Percentiles rank a stretch among this genome's conserved stretches.
Conservation (phyloP, 306 rosid genomes). For the Lithocarpus polystachyus region DNA sequence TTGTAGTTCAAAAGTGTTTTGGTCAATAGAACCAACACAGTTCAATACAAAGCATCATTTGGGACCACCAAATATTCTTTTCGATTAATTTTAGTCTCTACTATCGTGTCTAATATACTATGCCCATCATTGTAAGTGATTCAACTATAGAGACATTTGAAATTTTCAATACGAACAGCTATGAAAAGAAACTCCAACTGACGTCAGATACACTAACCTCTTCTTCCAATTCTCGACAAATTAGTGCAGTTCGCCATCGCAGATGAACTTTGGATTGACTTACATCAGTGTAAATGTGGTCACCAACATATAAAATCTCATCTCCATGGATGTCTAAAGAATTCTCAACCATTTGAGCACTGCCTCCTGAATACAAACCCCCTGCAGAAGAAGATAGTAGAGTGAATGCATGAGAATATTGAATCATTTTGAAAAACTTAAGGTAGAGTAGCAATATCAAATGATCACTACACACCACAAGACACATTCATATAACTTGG, state of each 20-base stretch:
- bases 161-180: constrained; percentile 7
- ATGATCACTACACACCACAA: background rate
- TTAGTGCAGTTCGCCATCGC: constrained; percentile 95
- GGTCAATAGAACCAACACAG: background rate
- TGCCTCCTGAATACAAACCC: constrained; percentile 94
- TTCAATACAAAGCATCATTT: constrained; percentile 13
- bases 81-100: background rate
- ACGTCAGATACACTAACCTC: constrained; percentile 55
- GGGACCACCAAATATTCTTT: constrained; percentile 1
- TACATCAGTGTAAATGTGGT: constrained; percentile 96
- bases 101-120: background rate
- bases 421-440: constrained; percentile 1
- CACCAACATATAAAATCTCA: constrained; percentile 95
- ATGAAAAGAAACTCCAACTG: background rate
- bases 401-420: background rate
- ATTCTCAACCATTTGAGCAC: constrained; percentile 94
- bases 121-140: background rate
- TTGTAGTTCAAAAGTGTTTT: constrained; percentile 3
- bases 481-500: background rate
- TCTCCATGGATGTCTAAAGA: constrained; percentile 86
- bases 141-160: background rate
- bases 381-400: constrained; percentile 48
- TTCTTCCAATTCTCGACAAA: constrained; percentile 93
- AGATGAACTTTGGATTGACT: constrained; percentile 94
- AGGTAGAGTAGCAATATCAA: background rate